Conservation (phyloP, 2,329 filamentous ascomycete species). For the Incumbomyces lentus region DNA sequence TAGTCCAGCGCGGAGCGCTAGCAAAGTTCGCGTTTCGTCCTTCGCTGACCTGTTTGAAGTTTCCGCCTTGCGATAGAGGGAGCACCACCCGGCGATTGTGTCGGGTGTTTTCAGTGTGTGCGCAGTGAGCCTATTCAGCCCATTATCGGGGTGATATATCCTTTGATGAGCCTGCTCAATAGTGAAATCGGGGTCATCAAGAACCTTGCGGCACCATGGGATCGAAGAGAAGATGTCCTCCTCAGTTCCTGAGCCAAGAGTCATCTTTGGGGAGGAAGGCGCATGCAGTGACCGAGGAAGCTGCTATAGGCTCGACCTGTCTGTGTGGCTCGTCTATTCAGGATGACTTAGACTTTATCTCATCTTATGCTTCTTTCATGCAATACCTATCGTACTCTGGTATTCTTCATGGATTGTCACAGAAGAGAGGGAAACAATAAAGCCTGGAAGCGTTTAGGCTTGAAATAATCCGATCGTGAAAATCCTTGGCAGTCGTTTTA, state of each 20-base stretch:
- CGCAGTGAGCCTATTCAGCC: constrained; percentile 7
- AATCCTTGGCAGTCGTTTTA: no score
- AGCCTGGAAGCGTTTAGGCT: no score
- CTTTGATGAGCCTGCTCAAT: constrained; percentile 3
- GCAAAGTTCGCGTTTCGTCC: constrained; percentile 7
- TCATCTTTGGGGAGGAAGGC: no score
- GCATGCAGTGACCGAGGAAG: no score
- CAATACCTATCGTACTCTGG: no score
- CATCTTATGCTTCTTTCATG: no score
- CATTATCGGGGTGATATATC: not conserved
- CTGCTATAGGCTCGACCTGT: no score
- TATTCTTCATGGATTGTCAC: no score
- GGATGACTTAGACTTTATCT: no score
- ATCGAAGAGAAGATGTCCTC: constrained; percentile 7
- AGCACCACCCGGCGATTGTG: constrained; percentile 9
- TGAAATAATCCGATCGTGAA: no score
- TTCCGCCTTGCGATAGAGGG: constrained; percentile 5
- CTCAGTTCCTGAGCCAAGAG: not conserved
- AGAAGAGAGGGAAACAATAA: no score
- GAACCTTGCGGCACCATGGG: constrained; percentile 9
- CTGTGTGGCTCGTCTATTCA: no score
- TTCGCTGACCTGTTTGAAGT: not conserved
- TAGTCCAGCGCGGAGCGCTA: constrained; percentile 8
- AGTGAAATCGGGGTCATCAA: constrained; percentile 8
- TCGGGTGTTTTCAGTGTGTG: constrained; percentile 7